Evolutionary conservation across 495 filamentous ascomycete genomes (phyloP).

Genomic region (Talaromyces stipitatus): DNA sequence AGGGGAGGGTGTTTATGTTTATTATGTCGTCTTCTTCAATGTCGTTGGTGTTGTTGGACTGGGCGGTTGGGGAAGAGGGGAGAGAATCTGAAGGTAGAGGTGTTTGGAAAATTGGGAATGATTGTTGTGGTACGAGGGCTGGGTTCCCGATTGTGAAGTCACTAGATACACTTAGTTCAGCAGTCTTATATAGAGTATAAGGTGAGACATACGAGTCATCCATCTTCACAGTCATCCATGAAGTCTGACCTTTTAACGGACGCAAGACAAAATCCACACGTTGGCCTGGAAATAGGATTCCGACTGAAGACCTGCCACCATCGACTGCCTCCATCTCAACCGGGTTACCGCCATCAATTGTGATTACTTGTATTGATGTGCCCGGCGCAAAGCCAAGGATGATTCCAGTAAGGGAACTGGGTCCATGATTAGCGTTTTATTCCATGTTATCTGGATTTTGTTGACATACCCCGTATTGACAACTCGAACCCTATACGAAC

Average conservation of each 20-base stretch:
- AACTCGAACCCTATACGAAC: conserved; percentile 22
- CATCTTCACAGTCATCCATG: conserved; percentile 27
- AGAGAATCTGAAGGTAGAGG: neutral
- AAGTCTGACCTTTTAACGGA: conserved; percentile 6
- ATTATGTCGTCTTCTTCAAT: conserved; percentile 6
- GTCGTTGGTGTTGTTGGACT: neutral
- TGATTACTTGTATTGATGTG: conserved; percentile 14
- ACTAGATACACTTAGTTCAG: conserved; percentile 1
- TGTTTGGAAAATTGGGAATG: conserved; percentile 22
- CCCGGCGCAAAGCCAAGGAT: conserved; percentile 19
- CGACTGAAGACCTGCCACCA: conserved; percentile 22
- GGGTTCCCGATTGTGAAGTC: conserved; percentile 42
- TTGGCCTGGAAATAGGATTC: conserved; percentile 42
- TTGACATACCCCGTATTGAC: conserved; percentile 39
- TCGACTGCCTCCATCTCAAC: conserved; percentile 12
- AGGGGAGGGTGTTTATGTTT: conserved; percentile 20
- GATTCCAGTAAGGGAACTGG: conserved; percentile 36
- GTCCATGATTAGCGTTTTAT: too few relatives aligned
- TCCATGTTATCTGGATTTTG: too few relatives aligned
- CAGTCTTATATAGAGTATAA: neutral
- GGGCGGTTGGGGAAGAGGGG: neutral
- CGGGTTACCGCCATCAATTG: conserved; percentile 35
- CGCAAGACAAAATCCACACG: conserved; percentile 38
- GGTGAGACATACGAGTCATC: conserved; percentile 31
- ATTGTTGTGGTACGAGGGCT: conserved; percentile 32